These are phyloP conservation scores for Cunninghamia lanceolata DNA, from an alignment of 75 land plant genomes.

Conservation along the genomic window DNA sequence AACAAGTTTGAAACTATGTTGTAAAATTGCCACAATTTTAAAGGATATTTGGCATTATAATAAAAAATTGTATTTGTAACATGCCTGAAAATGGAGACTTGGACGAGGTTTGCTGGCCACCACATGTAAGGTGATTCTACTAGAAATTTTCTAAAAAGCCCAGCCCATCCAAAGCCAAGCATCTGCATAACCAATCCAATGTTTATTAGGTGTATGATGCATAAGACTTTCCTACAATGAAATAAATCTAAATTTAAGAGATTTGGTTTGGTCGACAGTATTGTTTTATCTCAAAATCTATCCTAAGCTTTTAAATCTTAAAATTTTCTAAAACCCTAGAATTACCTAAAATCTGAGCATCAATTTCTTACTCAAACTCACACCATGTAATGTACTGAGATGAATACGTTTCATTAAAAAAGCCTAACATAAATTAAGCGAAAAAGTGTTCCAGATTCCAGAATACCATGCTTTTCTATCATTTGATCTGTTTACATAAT, in stretches of 20 bases:
- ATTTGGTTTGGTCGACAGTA: too few species aligned
- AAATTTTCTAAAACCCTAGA: too few species aligned
- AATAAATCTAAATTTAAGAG: too few species aligned
- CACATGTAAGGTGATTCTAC: slow-evolving; percentile 81
- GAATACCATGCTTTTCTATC: neutral
- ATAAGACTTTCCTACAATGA: neutral
- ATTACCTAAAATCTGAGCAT: neutral
- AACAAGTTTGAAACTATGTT: neutral
- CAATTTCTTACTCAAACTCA: too few species aligned
- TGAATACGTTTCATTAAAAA: too few species aligned
- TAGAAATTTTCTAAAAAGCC: slow-evolving; percentile 55
- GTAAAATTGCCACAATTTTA: too few species aligned
- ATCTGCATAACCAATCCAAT: slow-evolving; percentile 26
- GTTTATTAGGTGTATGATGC: neutral
- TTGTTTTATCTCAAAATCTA: too few species aligned
- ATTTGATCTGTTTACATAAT: neutral
- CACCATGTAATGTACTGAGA: too few species aligned
- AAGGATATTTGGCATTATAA: neutral
- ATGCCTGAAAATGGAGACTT: slow-evolving; percentile 78
- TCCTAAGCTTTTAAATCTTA: too few species aligned
- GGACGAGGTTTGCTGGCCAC: slow-evolving; percentile 75
- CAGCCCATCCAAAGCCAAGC: slow-evolving; percentile 89
- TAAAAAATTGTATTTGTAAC: neutral
- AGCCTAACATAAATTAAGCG: neutral
- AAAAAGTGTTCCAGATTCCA: neutral